Conservation (phyloP, 208 protist species). For the Leishmania guyanensis region DNA sequence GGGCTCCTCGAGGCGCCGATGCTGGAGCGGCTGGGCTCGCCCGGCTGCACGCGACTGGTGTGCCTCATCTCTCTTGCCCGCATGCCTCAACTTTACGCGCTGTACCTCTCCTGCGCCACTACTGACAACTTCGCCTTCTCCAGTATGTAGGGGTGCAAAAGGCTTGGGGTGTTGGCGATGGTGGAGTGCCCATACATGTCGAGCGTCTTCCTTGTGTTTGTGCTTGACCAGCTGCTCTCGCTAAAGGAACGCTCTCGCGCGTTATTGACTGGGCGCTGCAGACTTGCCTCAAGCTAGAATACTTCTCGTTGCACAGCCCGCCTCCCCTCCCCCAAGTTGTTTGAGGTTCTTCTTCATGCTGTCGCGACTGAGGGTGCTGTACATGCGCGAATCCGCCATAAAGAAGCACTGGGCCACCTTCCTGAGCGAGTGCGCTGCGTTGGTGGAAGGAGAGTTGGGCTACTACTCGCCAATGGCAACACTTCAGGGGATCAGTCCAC, state of each 20-base stretch:
- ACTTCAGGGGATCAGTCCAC: constrained; percentile 14
- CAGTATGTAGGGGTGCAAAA: constrained; percentile 39
- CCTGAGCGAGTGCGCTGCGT: constrained; percentile 14
- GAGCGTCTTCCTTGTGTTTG: constrained; percentile 36
- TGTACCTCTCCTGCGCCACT: constrained; percentile 47
- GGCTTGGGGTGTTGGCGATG: constrained; percentile 47
- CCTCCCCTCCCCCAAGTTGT: constrained; percentile 25
- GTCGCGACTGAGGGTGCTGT: constrained; percentile 25
- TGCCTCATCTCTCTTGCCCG: constrained; percentile 37
- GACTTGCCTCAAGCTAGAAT: constrained; percentile 41
- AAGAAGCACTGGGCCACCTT: constrained; percentile 14
- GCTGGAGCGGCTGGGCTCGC: constrained; percentile 39
- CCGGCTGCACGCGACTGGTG: constrained; percentile 36
- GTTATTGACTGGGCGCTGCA: constrained; percentile 38
- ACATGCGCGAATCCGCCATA: constrained; percentile 36
- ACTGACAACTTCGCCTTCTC: constrained; percentile 51
- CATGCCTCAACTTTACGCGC: constrained; percentile 36
- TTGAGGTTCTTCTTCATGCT: constrained; percentile 30
- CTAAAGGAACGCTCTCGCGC: constrained; percentile 34
- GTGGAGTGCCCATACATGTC: constrained; percentile 40
- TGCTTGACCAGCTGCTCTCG: constrained; percentile 36
- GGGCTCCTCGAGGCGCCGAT: constrained; percentile 20
- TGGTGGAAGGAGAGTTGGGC: constrained; percentile 33
- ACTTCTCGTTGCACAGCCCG: constrained; percentile 25
- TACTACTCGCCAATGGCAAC: constrained; percentile 27